phyloP scores from a whole-genome alignment of 169 alveolate species.

The Eimeria sp. region DNA sequence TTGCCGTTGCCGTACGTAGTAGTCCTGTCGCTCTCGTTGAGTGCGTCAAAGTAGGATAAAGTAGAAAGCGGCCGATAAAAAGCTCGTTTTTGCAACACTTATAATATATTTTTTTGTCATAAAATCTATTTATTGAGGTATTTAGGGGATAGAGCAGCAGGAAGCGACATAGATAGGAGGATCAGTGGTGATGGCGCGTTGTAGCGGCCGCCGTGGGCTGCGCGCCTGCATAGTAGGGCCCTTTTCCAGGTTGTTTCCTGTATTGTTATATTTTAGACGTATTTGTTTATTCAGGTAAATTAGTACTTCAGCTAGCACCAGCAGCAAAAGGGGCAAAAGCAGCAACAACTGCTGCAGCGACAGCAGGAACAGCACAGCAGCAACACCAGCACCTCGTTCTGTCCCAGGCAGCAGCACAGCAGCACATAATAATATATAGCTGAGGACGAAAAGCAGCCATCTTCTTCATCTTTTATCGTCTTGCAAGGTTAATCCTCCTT shows the following conservation, averaged over 20 bases:
- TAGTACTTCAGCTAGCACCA: neutral
- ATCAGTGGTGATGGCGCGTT: neutral
- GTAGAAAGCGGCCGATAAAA: neutral
- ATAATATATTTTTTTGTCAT: neutral
- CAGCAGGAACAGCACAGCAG: constrained; percentile 1
- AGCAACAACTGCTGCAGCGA: constrained; percentile 4
- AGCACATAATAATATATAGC: neutral
- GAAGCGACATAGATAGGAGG: neutral
- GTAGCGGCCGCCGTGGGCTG: neutral
- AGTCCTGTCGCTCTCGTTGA: neutral
- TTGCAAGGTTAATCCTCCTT: neutral
- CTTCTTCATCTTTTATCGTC: neutral
- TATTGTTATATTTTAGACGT: neutral
- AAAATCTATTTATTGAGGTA: neutral
- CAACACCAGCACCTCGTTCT: constrained; percentile 25
- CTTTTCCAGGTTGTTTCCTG: neutral
- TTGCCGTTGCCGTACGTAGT: neutral
- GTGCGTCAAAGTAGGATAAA: neutral
- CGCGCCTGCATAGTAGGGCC: neutral
- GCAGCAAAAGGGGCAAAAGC: constrained; percentile 18
- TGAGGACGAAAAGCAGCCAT: neutral
- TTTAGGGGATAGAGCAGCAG: neutral
- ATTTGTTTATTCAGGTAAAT: neutral
- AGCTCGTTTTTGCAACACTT: neutral
- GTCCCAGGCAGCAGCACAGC: constrained; percentile 31